Evolutionary conservation across 208 protist species (phyloP).

Genomic region (Acanthamoeba royreba): DNA sequence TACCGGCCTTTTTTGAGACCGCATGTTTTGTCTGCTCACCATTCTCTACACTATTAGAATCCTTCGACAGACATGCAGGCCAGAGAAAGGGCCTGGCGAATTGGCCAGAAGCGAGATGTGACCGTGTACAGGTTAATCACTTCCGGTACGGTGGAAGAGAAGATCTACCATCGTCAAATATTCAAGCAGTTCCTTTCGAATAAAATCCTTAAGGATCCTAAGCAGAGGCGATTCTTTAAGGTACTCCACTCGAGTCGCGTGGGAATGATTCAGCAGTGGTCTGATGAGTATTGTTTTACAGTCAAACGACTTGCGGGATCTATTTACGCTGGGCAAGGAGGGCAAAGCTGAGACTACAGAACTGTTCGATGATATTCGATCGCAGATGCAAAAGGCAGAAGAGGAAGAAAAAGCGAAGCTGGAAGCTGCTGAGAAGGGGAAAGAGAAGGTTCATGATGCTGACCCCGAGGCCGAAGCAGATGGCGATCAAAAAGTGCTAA

Average conservation of each 20-base stretch:
- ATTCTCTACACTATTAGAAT: slow-evolving; percentile 54
- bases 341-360: slow-evolving; percentile 9
- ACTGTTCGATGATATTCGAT: slow-evolving; percentile 5
- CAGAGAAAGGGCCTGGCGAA: slow-evolving; percentile 92
- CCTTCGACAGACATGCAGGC: slow-evolving; percentile 83
- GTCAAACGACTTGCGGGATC: not conserved
- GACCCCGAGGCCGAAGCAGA: not conserved
- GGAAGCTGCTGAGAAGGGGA: not conserved
- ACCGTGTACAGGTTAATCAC: slow-evolving; percentile 96
- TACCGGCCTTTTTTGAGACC: not conserved
- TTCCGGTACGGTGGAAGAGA: slow-evolving; percentile 97
- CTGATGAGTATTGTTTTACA: not conserved
- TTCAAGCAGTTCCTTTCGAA: slow-evolving; percentile 92
- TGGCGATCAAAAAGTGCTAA: not conserved
- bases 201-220: slow-evolving; percentile 94
- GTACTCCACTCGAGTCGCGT: not conserved
- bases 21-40: not conserved
- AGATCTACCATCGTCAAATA: slow-evolving; percentile 96
- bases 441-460: slow-evolving; percentile 13
- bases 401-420: not conserved
- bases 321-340: slow-evolving; percentile 2
- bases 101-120: slow-evolving; percentile 95
- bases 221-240: slow-evolving; percentile 92
- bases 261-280: not conserved
- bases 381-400: slow-evolving; percentile 23